These are phyloP conservation scores for Isabelozyma rhagii DNA, from an alignment of 805 yeast species.

Conservation along the genomic window DNA sequence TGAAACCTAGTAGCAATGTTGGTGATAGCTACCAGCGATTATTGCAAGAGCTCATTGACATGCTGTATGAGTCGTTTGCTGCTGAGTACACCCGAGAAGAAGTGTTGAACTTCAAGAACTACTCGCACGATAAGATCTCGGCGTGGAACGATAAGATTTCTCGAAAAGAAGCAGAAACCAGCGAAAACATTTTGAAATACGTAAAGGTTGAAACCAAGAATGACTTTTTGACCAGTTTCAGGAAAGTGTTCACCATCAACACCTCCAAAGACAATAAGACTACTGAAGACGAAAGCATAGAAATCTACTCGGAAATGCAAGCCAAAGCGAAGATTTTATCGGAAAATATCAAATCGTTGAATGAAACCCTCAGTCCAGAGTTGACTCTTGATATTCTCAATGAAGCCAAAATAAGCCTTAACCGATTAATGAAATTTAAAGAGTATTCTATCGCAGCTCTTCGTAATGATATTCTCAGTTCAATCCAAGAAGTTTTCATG, in stretches of 20 bases:
- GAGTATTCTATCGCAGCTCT: conserved; percentile 32
- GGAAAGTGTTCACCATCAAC: conserved; percentile 52
- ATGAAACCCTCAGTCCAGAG: conserved; percentile 75
- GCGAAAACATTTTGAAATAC: conserved; percentile 45
- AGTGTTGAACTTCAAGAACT: conserved; percentile 20
- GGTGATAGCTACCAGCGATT: conserved; percentile 33
- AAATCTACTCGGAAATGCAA: conserved; percentile 62
- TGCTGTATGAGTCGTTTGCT: conserved; percentile 38
- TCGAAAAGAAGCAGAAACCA: conserved; percentile 47
- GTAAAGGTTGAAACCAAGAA: conserved; percentile 49
- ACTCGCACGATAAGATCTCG: conserved; percentile 19
- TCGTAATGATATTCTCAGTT: conserved; percentile 30
- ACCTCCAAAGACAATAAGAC: conserved; percentile 15
- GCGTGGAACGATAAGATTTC: conserved; percentile 35
- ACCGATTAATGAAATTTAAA: conserved; percentile 46
- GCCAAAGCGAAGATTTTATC: conserved; percentile 77
- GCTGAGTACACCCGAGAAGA: conserved; percentile 41
- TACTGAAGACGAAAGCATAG: conserved; percentile 9
- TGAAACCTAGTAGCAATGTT: conserved; percentile 29
- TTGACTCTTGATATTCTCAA: conserved; percentile 69
- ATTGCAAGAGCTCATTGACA: conserved; percentile 36
- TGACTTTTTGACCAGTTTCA: conserved; percentile 62
- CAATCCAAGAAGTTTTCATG: conserved; percentile 63
- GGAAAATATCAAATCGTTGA: conserved; percentile 71
- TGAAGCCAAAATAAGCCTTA: conserved; percentile 62